phyloP scores from a whole-genome alignment of 1,284 basidiomycete genomes.

The Puccinia polysora region DNA sequence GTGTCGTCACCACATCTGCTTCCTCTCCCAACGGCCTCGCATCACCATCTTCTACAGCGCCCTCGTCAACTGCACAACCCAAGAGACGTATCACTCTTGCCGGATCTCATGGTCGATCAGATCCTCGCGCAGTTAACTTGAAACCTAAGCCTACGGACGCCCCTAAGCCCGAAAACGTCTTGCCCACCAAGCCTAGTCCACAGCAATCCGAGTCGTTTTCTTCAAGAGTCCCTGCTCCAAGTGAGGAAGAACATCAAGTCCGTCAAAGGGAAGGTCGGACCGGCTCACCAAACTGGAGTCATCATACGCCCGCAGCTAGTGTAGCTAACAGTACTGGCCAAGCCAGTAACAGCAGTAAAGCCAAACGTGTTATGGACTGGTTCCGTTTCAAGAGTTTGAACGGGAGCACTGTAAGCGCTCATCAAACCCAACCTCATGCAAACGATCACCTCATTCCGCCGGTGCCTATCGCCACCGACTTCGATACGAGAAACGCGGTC shows the following conservation, averaged over 20 bases:
- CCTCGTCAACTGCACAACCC: background rate
- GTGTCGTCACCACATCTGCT: background rate
- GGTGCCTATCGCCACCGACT: constrained; percentile 19
- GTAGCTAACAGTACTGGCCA: constrained; percentile 23
- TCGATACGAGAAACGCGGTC: background rate
- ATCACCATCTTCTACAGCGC: background rate
- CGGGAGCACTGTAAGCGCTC: constrained; percentile 12
- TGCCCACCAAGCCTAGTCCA: background rate
- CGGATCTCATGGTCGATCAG: background rate
- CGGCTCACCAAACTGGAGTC: constrained; percentile 47
- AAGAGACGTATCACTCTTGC: constrained; percentile 12
- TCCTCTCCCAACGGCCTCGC: background rate
- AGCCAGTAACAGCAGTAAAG: constrained; percentile 55
- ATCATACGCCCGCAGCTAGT: constrained; percentile 34
- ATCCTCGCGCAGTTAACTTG: background rate
- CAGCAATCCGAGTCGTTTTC: constrained; percentile 48
- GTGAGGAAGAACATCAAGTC: constrained; percentile 51
- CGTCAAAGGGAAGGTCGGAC: constrained; percentile 30
- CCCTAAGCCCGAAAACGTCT: background rate
- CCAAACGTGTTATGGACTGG: constrained; percentile 64
- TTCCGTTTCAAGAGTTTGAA: constrained; percentile 59
- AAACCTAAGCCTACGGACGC: background rate
- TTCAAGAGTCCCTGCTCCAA: constrained; percentile 51
- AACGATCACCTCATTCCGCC: constrained; percentile 16
- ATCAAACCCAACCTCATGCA: background rate